Evolutionary conservation across 2,329 filamentous ascomycete species (phyloP), one percentile per base, ranked within the genome.

Genomic region (Aschersonia sp.): DNA sequence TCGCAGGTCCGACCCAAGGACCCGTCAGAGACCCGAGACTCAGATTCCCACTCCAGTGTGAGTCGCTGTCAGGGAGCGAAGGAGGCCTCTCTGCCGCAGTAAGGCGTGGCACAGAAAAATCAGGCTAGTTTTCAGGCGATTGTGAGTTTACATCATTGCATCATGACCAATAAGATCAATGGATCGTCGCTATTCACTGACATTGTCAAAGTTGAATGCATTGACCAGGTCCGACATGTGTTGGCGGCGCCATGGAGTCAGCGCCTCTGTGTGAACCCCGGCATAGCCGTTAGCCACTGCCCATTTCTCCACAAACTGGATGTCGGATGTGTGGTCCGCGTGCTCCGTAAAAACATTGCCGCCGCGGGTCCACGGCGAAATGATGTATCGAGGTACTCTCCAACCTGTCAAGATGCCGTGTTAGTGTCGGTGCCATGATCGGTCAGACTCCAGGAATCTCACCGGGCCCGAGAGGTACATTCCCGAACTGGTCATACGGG

Each of bases 361-460:
- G 30, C 72, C 72, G 6, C 72, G 68, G 1, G 72, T 75, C 66
- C 70, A 76, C 0, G 73, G 72, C 1, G 72, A 75, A 46, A 76
- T 62, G 55, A 76, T 73, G 51, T 70, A 70, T 51, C 74, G 70
- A 0, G 72, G 72, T 4, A 72, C 59, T 11, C 73, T 70, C 54
- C 71, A 67, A 22, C 60, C 59, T 58, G 30, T 12, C 22, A 43
- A 6, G 22, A 30, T 46, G 22, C 22, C 22, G 22, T 22, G 22
- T 22, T 2, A 22, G 12, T 35, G 8, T 35, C 14, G 35, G 5
- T 12, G 8, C 8, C 12, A 12, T 9, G 8, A 12, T 41, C 9
- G 40, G n/a, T 14, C 14, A 41, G 10, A 41, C 9, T 41, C 40
- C 5, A 6, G 30, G 14, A 30, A 9, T 42, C 56, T 47, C 45